Percentiles rank a stretch among this genome's conserved stretches.
Evolutionary conservation across 2,329 filamentous ascomycete genomes (phyloP).

Genomic region (Uncinocarpus reesii): DNA sequence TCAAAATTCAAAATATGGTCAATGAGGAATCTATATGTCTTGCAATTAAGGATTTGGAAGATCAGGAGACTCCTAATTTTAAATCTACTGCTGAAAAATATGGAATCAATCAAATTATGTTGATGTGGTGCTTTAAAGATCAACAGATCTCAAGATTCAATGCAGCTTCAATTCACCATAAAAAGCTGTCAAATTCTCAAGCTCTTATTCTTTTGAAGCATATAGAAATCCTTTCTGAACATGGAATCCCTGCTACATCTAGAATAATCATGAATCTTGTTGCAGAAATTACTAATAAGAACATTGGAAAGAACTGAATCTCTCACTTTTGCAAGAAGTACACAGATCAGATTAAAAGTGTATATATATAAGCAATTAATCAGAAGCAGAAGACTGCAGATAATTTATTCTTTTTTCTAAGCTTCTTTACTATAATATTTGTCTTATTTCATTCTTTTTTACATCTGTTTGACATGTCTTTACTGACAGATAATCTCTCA

Average conservation of each 20-base stretch:
- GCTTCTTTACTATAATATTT: conserved; percentile 6
- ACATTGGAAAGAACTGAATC: conserved; percentile 4
- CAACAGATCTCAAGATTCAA: neutral
- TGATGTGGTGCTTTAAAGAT: neutral
- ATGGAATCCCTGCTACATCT: neutral
- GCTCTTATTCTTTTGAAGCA: neutral
- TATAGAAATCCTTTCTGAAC: neutral
- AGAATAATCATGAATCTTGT: conserved; percentile 3
- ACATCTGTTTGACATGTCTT: neutral
- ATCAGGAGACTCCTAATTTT: conserved; percentile 8
- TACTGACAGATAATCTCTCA: neutral
- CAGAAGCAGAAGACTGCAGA: conserved; percentile 5
- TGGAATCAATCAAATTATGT: neutral
- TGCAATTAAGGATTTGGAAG: conserved; percentile 10
- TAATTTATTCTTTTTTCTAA: conserved; percentile 9
- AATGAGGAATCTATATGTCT: conserved; percentile 4
- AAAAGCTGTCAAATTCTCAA: neutral
- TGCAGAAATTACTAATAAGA: neutral
- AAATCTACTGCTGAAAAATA: conserved; percentile 2
- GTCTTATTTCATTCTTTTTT: conserved; percentile 5
- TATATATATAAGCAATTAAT: conserved; percentile 10
- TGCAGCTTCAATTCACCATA: neutral
- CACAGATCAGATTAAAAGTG: neutral
- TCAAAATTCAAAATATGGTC: conserved; percentile 5
- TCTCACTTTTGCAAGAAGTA: neutral